Conservation (phyloP, 257 asterid species). For the Schizonepeta tenuifolia region DNA sequence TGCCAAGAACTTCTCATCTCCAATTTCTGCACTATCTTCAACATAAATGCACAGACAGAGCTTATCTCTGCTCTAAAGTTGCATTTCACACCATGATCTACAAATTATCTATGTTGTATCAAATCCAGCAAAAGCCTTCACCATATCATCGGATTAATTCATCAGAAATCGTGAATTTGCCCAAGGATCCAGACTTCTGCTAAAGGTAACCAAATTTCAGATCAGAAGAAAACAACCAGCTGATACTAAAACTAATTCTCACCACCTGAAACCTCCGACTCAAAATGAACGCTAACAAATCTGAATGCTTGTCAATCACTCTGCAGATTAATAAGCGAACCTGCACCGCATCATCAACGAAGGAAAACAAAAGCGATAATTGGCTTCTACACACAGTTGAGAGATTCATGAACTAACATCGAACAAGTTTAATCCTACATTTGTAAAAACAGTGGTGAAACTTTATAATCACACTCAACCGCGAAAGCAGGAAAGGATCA, state of each 20-base stretch:
- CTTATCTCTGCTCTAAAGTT: neutral
- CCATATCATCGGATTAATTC: slow-evolving; percentile 6
- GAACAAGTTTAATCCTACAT: neutral
- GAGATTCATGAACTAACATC: neutral
- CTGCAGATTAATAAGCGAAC: slow-evolving; percentile 24
- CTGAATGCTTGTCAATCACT: neutral
- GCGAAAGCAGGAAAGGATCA: slow-evolving; percentile 35
- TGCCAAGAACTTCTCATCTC: slow-evolving; percentile 3
- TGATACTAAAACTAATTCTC: slow-evolving; percentile 1
- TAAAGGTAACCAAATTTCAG: slow-evolving; percentile 25
- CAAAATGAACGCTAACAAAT: neutral
- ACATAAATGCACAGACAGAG: neutral
- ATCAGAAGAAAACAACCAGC: slow-evolving; percentile 27
- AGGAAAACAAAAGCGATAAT: neutral
- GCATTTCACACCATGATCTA: neutral
- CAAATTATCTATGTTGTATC: neutral
- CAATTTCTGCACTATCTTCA: neutral
- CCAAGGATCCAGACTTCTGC: neutral
- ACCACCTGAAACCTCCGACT: neutral
- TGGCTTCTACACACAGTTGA: neutral
- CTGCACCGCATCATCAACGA: slow-evolving; percentile 34
- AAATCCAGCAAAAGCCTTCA: neutral
- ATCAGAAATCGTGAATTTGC: neutral
- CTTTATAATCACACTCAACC: neutral
- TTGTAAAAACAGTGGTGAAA: neutral